Base-by-base conservation (phyloP, 768 basidiomycete species). In the Leccinum rimulosum region DNA sequence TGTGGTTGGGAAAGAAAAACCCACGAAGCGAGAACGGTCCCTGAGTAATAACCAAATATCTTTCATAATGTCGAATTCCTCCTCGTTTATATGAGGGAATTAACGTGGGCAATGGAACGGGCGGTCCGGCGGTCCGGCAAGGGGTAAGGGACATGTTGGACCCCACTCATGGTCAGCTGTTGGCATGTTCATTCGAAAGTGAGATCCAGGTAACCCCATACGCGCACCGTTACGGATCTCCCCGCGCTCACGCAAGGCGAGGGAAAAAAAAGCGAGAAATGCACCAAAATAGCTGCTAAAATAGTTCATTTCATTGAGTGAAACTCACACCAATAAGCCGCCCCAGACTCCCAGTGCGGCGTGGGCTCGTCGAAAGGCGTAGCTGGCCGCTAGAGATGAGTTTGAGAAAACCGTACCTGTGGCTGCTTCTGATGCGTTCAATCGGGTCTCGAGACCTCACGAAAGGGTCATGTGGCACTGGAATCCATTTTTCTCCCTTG, bases 91-190 rank as follows among this genome's bases (percentile, higher is more conserved):
- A 50, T 43, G 15, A 40, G 55, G 40, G 40, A 36, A 5, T 17
- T 19, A 8, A 2, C 9, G 43, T n/a, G 59, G 51, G 19, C 28
- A 30, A 30, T 19, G 51, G 17, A n/a, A 47, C 15, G 14, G 4
- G 30, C 36, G 60, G 60, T 22, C 60, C 60, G 58, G 25, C 36
- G 56, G 58, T 9, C 56, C 48, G 58, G 10, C 9, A 15, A 28
- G 27, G 43, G n/a, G 43, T 19, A 43, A 43, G 43, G 40, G n/a
- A 43, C n/a, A 19, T 43, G 8, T 43, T 43, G n/a, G 4, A 19
- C n/a, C n/a, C 43, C 43, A 43, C 43, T 43, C 43, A 10, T 19
- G 43, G 43, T 43, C 43, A 43, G 43, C 9, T 43, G 43, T 19
- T 43, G n/a, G n/a, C 43, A 19, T 43, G 43, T 43, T 43, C n/a